Percentiles rank a stretch among this genome's conserved stretches.
Conservation (phyloP, 179 eudicot species). For the Patellifolia procumbens region DNA sequence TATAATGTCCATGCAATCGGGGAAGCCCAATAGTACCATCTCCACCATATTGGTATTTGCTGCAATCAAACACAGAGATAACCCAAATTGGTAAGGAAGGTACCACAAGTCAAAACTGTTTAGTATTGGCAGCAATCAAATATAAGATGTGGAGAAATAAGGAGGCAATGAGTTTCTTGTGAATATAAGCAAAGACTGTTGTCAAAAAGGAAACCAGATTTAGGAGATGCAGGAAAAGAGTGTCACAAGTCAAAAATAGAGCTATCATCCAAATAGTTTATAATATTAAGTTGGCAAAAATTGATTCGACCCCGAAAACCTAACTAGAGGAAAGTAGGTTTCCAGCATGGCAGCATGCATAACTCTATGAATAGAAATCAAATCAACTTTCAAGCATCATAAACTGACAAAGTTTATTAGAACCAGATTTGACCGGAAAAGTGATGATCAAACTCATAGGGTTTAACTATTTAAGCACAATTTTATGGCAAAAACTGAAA, state of each 20-base stretch:
- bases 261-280: neutral
- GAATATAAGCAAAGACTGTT: neutral
- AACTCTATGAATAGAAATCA: neutral
- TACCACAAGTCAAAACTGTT: neutral
- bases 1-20: slow-evolving; percentile 85
- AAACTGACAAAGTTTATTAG: neutral
- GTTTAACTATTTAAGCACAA: too few species aligned
- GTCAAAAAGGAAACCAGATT: neutral
- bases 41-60: slow-evolving; percentile 96
- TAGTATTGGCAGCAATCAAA: neutral
- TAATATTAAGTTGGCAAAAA: neutral
- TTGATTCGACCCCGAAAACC: neutral
- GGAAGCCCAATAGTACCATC: slow-evolving; percentile 93
- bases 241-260: neutral
- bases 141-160: neutral
- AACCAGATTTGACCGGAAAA: neutral
- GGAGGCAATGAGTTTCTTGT: neutral
- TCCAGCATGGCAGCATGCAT: neutral
- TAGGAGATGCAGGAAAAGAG: neutral
- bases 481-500: neutral
- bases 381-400: neutral
- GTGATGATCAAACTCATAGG: neutral
- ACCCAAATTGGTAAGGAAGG: neutral
- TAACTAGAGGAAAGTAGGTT: neutral
- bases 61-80: slow-evolving; percentile 29